These are phyloP conservation scores for Coemansia aciculifera DNA, from an alignment of 192 early-diverging fungal species.

Conservation along the genomic window DNA sequence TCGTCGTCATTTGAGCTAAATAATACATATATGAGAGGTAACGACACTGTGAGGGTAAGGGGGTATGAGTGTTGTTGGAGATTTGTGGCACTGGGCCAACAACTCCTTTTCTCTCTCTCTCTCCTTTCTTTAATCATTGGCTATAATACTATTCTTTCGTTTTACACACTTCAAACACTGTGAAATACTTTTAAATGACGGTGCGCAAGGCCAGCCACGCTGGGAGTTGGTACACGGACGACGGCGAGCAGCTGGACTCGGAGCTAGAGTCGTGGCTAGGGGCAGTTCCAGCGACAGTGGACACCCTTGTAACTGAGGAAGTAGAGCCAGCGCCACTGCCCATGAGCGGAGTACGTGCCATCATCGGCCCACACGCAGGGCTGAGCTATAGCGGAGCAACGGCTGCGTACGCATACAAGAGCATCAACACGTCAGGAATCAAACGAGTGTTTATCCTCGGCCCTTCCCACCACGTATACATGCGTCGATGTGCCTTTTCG, in stretches of 20 bases:
- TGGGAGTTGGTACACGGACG: slow-evolving; percentile 68
- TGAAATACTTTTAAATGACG: slow-evolving; percentile 11
- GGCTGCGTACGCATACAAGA: slow-evolving; percentile 86
- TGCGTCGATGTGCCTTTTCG: slow-evolving; percentile 79
- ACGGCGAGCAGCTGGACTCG: slow-evolving; percentile 34
- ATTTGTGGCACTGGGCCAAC: background rate
- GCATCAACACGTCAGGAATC: slow-evolving; percentile 57
- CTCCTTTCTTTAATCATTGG: too few species aligned
- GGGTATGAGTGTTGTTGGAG: background rate
- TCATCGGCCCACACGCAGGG: slow-evolving; percentile 77
- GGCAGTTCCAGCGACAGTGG: slow-evolving; percentile 21
- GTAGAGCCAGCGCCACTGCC: slow-evolving; percentile 22
- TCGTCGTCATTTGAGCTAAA: background rate
- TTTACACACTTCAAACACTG: background rate
- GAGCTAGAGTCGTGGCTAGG: slow-evolving; percentile 45
- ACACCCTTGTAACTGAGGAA: background rate
- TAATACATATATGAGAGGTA: background rate
- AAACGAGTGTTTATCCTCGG: slow-evolving; percentile 90
- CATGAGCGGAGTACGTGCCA: slow-evolving; percentile 28
- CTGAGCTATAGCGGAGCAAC: slow-evolving; percentile 87
- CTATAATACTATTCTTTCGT: background rate
- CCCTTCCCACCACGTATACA: slow-evolving; percentile 87
- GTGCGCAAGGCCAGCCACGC: slow-evolving; percentile 61
- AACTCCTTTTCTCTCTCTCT: slow-evolving; percentile 3
- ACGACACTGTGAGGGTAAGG: background rate